phyloP scores from a whole-genome alignment of 768 basidiomycete species.

The Trametes punicea region DNA sequence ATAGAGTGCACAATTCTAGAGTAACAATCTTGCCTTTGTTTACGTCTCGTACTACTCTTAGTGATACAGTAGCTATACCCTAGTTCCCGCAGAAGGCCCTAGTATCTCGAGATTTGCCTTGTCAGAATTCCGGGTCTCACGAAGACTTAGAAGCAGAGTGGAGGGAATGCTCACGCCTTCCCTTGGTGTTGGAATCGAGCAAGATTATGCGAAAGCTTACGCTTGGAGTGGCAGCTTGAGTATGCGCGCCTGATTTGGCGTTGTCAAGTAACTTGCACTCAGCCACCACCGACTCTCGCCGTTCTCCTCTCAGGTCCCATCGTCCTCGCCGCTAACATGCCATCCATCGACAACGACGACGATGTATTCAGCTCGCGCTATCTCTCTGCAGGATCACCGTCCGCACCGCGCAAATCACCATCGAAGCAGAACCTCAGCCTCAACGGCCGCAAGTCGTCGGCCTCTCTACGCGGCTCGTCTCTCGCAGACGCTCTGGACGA shows the following conservation, averaged over 20 bases:
- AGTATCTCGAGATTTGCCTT: no score
- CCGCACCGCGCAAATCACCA: slow-evolving; percentile 29
- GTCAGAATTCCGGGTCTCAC: no score
- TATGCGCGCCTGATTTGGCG: slow-evolving; percentile 13
- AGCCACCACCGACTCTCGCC: slow-evolving; percentile 15
- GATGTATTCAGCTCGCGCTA: slow-evolving; percentile 30
- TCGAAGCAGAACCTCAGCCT: slow-evolving; percentile 30
- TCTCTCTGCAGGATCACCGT: slow-evolving; percentile 25
- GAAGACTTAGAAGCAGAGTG: no score
- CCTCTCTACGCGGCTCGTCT: slow-evolving; percentile 46
- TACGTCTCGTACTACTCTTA: no score
- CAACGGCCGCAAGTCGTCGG: slow-evolving; percentile 43
- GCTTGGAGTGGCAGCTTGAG: no score
- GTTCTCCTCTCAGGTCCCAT: neutral
- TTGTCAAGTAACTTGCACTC: slow-evolving; percentile 19
- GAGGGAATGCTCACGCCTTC: no score
- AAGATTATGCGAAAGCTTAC: no score
- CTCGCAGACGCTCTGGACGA: slow-evolving; percentile 39
- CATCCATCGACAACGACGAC: slow-evolving; percentile 19
- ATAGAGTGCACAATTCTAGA: no score
- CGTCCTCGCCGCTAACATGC: slow-evolving; percentile 9
- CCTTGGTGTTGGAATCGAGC: no score
- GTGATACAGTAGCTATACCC: no score
- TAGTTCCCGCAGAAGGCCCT: no score
- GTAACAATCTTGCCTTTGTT: no score